These are phyloP conservation scores for Solanum sejunctum DNA, from an alignment of 257 asterid species.

Conservation along the genomic window DNA sequence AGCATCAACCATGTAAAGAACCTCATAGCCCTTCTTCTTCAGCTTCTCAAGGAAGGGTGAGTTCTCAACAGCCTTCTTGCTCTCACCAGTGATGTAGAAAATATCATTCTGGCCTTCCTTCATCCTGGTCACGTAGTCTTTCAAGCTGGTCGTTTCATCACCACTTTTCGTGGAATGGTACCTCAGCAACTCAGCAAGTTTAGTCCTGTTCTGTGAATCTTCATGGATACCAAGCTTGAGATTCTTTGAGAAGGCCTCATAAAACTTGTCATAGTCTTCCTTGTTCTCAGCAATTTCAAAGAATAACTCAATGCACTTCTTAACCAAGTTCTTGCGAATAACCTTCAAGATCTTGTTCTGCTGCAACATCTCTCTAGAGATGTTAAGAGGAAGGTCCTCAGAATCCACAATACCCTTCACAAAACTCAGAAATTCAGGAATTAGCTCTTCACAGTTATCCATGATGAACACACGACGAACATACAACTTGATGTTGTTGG, in stretches of 20 bases:
- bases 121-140: slow-evolving; percentile 67
- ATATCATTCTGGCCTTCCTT: slow-evolving; percentile 55
- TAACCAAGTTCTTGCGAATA: slow-evolving; percentile 60
- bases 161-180: slow-evolving; percentile 57
- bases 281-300: slow-evolving; percentile 58
- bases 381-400: slow-evolving; percentile 61
- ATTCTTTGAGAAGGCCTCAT: slow-evolving; percentile 57
- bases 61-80: slow-evolving; percentile 66
- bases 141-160: slow-evolving; percentile 53
- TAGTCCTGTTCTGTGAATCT: slow-evolving; percentile 43
- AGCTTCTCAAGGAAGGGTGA: slow-evolving; percentile 61
- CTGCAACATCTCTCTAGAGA: slow-evolving; percentile 47
- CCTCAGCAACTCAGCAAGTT: slow-evolving; percentile 42
- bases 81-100: slow-evolving; percentile 52
- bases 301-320: slow-evolving; percentile 64
- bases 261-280: slow-evolving; percentile 53
- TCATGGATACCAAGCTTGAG: slow-evolving; percentile 57
- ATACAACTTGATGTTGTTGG: slow-evolving; percentile 52
- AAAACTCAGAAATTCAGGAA: slow-evolving; percentile 49
- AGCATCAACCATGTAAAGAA: slow-evolving; percentile 57
- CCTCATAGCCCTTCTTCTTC: slow-evolving; percentile 58
- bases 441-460: slow-evolving; percentile 60
- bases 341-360: slow-evolving; percentile 63
- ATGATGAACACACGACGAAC: slow-evolving; percentile 54
- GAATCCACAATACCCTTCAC: slow-evolving; percentile 60